Conservation (phyloP, 164 flowering plant genomes). For the Chimonanthus salicifolius region DNA sequence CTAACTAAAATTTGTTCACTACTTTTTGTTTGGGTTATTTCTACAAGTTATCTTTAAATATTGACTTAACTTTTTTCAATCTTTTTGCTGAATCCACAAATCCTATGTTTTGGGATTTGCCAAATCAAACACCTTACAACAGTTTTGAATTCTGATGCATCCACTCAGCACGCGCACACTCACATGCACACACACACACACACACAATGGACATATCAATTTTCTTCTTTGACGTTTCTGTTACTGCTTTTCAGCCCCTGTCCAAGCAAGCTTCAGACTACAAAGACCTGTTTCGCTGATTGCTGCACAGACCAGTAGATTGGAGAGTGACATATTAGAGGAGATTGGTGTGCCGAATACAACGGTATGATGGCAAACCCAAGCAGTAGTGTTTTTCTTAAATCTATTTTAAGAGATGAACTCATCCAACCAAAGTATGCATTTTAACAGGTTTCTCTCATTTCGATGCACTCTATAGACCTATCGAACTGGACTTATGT, state of each 20-base stretch:
- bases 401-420: neutral
- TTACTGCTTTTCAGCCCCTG: conserved; percentile 40
- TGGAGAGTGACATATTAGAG: conserved; percentile 54
- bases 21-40: too few relatives aligned
- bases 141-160: too few relatives aligned
- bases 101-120: too few relatives aligned
- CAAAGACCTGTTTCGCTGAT: conserved; percentile 50
- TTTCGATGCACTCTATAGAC: conserved; percentile 48
- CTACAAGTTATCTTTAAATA: too few relatives aligned
- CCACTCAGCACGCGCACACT: too few relatives aligned
- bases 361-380: conserved; percentile 33
- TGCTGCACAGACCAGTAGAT: conserved; percentile 35
- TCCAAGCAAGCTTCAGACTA: conserved; percentile 55
- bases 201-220: too few relatives aligned
- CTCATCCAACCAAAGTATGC: neutral
- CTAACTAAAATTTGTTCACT: too few relatives aligned
- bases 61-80: too few relatives aligned
- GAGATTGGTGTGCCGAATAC: conserved; percentile 57
- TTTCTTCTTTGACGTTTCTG: neutral
- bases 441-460: conserved; percentile 49
- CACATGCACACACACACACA: too few relatives aligned
- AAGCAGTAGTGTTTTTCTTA: neutral
- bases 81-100: too few relatives aligned
- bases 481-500: conserved; percentile 52
- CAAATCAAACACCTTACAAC: too few relatives aligned